These are phyloP conservation scores for Nemania serpens DNA, from an alignment of 2,329 filamentous ascomycete genomes.

Conservation along the genomic window DNA sequence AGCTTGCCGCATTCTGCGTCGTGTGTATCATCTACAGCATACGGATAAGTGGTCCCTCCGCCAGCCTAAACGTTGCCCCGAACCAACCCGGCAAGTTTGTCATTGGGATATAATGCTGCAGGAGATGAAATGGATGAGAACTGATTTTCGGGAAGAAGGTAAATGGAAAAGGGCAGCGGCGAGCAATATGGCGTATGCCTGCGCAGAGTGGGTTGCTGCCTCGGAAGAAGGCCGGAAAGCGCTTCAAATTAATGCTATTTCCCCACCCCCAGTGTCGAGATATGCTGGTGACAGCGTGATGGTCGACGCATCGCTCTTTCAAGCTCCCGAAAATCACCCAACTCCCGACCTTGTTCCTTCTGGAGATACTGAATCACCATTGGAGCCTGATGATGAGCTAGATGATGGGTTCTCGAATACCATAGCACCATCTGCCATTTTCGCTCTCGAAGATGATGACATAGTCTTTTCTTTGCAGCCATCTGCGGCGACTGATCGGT, in stretches of 20 bases:
- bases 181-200: constrained; percentile 78
- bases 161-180: constrained; percentile 91
- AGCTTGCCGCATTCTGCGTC: constrained; percentile 81
- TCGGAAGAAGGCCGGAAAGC: constrained; percentile 64
- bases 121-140: constrained; percentile 98
- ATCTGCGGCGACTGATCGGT: constrained; percentile 74
- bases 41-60: constrained; percentile 90
- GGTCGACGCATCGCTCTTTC: constrained; percentile 40
- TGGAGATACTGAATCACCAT: constrained; percentile 62
- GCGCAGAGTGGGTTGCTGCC: constrained; percentile 78
- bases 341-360: constrained; percentile 72
- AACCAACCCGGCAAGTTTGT: constrained; percentile 75
- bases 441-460: constrained; percentile 80
- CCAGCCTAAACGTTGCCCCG: constrained; percentile 82
- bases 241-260: constrained; percentile 68
- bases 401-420: constrained; percentile 47
- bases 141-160: constrained; percentile 89
- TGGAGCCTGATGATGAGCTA: constrained; percentile 49
- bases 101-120: constrained; percentile 87
- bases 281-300: constrained; percentile 43
- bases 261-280: constrained; percentile 48
- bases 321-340: constrained; percentile 51
- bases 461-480: constrained; percentile 78
- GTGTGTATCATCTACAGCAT: constrained; percentile 90
- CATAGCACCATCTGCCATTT: constrained; percentile 76